A percentile compares a stretch with the other conserved stretches of the same genome.
Conservation (phyloP, 2,329 filamentous ascomycete genomes). For the Talaromyces atroroseus region DNA sequence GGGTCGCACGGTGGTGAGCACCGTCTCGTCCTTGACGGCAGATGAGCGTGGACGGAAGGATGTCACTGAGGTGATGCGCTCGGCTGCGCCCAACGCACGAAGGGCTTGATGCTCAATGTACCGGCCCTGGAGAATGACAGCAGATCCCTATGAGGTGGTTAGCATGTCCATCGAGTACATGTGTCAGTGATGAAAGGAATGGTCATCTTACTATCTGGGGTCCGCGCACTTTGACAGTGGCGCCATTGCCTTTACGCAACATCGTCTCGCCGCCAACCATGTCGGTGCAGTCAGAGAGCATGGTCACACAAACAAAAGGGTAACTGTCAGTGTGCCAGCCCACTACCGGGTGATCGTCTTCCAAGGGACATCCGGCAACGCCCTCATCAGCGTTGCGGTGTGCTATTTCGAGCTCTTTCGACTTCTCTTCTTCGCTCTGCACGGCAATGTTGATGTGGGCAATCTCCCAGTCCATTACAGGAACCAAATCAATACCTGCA, state of each 20-base stretch:
- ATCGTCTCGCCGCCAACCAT: constrained; percentile 64
- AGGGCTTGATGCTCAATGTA: constrained; percentile 63
- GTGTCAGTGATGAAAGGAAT: neutral
- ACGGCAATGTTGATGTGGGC: constrained; percentile 52
- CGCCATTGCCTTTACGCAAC: constrained; percentile 49
- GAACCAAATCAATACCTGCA: constrained; percentile 52
- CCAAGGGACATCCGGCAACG: constrained; percentile 38
- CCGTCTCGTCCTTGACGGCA: constrained; percentile 53
- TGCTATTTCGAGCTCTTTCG: constrained; percentile 37
- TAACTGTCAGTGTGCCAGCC: constrained; percentile 62
- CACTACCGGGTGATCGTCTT: constrained; percentile 52
- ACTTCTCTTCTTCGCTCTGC: constrained; percentile 45
- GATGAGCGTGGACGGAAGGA: constrained; percentile 57
- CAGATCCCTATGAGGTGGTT: constrained; percentile 49
- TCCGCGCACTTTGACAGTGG: constrained; percentile 54
- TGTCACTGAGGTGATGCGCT: constrained; percentile 63
- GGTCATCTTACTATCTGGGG: constrained; percentile 50
- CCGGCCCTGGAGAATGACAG: constrained; percentile 61
- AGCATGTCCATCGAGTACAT: neutral
- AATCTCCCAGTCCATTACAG: constrained; percentile 52
- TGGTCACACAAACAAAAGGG: constrained; percentile 64
- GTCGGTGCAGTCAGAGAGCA: constrained; percentile 57
- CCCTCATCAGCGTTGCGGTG: constrained; percentile 38
- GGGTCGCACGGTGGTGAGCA: constrained; percentile 54
- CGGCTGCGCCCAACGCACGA: constrained; percentile 52